A percentile compares a stretch with the other conserved stretches of the same genome.
Conservation (phyloP, 192 early-diverging fungal genomes). For the Rhizoclosmatium globosum region DNA sequence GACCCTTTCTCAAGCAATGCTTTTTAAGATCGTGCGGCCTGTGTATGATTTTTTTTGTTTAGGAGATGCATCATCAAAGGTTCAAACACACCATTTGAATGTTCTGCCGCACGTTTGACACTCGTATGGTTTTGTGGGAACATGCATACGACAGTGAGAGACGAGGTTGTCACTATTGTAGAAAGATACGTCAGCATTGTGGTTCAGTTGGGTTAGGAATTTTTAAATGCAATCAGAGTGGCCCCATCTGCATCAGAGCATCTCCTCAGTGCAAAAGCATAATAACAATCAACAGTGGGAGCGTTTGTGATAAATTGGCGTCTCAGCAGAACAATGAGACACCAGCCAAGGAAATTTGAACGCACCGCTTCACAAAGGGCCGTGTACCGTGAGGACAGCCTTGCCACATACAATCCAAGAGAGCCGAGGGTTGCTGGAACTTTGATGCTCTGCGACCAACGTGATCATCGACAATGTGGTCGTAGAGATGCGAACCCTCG, state of each 20-base stretch:
- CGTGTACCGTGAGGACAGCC: neutral
- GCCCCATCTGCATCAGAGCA: too few species aligned
- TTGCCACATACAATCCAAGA: neutral
- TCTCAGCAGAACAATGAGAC: neutral
- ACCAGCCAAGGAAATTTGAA: neutral
- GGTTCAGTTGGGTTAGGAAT: neutral
- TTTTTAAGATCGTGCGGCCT: conserved; percentile 27
- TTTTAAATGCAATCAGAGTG: neutral
- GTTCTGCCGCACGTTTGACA: conserved; percentile 53
- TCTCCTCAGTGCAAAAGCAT: too few species aligned
- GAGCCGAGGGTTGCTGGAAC: neutral
- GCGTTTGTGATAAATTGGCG: neutral
- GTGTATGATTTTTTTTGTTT: neutral
- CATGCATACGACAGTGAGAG: conserved; percentile 77
- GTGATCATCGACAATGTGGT: neutral
- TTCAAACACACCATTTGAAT: conserved; percentile 32
- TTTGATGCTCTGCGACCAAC: neutral
- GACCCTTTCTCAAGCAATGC: conserved; percentile 16
- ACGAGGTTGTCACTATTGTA: conserved; percentile 22
- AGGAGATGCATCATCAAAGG: neutral
- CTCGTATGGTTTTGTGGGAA: conserved; percentile 83
- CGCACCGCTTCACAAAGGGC: neutral
- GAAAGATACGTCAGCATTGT: conserved; percentile 12
- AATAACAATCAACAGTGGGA: neutral
- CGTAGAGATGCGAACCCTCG: neutral